Evolutionary conservation across 140 eudicot genomes (phyloP).

Genomic region (Bidens hawaiensis): DNA sequence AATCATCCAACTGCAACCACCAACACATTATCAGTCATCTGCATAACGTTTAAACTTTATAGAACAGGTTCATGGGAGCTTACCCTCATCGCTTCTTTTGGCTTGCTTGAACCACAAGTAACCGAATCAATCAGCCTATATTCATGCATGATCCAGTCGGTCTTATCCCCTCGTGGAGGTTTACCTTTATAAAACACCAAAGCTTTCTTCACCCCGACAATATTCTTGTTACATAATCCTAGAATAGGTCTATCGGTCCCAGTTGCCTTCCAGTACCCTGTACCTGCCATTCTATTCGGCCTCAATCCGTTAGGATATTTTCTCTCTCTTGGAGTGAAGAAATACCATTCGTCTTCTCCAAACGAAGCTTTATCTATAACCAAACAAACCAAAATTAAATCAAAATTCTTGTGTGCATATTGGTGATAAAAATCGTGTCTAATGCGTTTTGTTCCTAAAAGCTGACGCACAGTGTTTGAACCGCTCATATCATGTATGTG

Average conservation of each 20-base stretch:
- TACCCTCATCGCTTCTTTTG: constrained; percentile 48
- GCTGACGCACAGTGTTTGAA: no score
- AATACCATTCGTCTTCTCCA: constrained; percentile 54
- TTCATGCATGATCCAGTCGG: constrained; percentile 60
- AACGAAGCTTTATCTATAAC: constrained; percentile 37
- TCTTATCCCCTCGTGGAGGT: constrained; percentile 45
- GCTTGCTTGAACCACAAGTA: constrained; percentile 21
- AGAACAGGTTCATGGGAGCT: constrained; percentile 6
- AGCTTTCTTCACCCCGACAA: constrained; percentile 47
- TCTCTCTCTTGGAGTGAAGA: constrained; percentile 45
- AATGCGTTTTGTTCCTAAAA: no score
- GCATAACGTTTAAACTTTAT: constrained; percentile 4
- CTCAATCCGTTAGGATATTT: constrained; percentile 50
- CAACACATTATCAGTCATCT: constrained; percentile 7
- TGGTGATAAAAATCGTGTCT: no score
- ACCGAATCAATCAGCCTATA: constrained; percentile 37
- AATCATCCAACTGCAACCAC: constrained; percentile 42
- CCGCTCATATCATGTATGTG: no score
- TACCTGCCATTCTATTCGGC: constrained; percentile 46
- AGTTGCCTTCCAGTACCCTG: constrained; percentile 47
- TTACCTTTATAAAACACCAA: constrained; percentile 40
- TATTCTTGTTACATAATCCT: constrained; percentile 18
- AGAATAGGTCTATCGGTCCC: constrained; percentile 46
- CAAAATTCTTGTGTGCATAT: not conserved
- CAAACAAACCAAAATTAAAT: constrained; percentile 14